Conservation (phyloP, 1,284 basidiomycete species). For the Heterobasidion parviporum region DNA sequence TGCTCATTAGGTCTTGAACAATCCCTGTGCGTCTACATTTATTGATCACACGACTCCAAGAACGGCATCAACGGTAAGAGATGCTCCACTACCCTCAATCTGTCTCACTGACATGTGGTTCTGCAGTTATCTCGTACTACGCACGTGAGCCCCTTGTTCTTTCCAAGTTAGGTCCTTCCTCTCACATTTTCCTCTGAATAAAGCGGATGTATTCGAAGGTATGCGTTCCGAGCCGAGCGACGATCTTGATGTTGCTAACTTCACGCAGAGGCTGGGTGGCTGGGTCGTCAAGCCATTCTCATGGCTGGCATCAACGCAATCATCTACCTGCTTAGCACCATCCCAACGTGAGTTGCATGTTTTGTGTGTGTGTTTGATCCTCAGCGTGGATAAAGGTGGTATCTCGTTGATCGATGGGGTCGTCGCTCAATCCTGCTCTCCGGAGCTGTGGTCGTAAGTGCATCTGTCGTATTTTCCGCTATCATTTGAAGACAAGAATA, state of each 20-base stretch:
- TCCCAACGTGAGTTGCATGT: constrained; percentile 59
- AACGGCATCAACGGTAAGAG: constrained; percentile 82
- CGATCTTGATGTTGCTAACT: constrained; percentile 5
- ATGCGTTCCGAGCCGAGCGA: constrained; percentile 11
- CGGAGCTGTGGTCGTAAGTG: constrained; percentile 76
- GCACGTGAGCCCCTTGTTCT: constrained; percentile 55
- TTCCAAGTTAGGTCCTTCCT: constrained; percentile 6
- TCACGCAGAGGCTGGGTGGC: constrained; percentile 85
- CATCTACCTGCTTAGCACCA: constrained; percentile 78
- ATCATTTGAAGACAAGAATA: constrained; percentile 1
- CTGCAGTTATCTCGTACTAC: constrained; percentile 87
- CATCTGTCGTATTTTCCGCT: not conserved
- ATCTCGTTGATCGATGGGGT: constrained; percentile 90
- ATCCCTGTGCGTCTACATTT: not conserved
- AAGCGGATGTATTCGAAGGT: constrained; percentile 83
- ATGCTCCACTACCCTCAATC: not conserved
- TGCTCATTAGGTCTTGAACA: constrained; percentile 5
- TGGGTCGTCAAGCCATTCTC: constrained; percentile 91
- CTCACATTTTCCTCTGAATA: constrained; percentile 5
- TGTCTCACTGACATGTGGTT: constrained; percentile 1
- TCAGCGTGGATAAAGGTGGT: constrained; percentile 60
- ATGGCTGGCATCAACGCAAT: constrained; percentile 96
- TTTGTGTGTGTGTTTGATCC: constrained; percentile 8
- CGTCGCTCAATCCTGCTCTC: constrained; percentile 86
- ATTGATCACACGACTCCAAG: constrained; percentile 26